Evolutionary conservation across 1,284 basidiomycete species (phyloP).

Genomic region (Termitomyces sp.): DNA sequence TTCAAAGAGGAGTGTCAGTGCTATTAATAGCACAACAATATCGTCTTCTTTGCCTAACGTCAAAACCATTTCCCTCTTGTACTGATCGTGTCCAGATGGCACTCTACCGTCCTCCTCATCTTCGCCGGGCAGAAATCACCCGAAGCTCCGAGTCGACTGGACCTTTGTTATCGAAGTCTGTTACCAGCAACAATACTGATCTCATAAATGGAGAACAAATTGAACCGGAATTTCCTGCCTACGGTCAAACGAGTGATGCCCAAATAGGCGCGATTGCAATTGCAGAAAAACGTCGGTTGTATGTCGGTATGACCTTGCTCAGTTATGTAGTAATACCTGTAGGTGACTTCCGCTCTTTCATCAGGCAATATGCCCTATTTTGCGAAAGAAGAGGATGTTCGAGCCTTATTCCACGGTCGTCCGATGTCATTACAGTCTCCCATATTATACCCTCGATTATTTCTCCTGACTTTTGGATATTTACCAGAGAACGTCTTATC

Average conservation of each 20-base stretch:
- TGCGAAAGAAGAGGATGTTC: not conserved
- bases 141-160: not conserved
- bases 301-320: not conserved
- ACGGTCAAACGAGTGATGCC: not conserved
- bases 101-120: not conserved
- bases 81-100: not conserved
- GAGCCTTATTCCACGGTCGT: not conserved
- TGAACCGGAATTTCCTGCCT: not conserved
- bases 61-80: not conserved
- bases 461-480: not conserved
- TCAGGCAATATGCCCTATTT: not conserved
- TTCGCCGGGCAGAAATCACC: not conserved
- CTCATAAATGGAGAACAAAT: not conserved
- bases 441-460: not conserved
- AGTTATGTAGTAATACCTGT: not conserved
- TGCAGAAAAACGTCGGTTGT: not conserved
- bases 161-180: not conserved
- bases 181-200: not conserved
- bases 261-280: not conserved
- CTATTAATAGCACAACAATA: not conserved
- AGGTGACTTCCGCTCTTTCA: not conserved
- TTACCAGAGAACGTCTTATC: not conserved
- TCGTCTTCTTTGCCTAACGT: not conserved
- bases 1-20: not conserved
- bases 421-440: not conserved